A percentile compares a stretch with the other conserved stretches of the same genome.
Evolutionary conservation across 2,329 filamentous ascomycete species (phyloP).

Genomic region (Zymoseptoria crescenta): DNA sequence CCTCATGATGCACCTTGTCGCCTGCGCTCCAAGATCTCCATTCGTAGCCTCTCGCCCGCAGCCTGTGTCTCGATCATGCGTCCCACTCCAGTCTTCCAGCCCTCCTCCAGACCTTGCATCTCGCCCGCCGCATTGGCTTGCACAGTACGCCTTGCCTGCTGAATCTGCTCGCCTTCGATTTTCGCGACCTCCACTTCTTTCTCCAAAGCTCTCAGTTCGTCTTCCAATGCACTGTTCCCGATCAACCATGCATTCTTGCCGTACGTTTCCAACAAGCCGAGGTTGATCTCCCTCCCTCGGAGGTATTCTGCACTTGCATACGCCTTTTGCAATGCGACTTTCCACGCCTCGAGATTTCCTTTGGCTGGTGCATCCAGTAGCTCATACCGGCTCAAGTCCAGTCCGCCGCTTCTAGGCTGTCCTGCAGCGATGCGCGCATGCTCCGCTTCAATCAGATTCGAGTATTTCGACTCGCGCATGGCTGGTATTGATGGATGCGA

Average conservation of each 20-base stretch:
- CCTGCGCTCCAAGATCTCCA: constrained; percentile 58
- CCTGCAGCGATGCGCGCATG: constrained; percentile 58
- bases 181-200: constrained; percentile 62
- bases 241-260: constrained; percentile 91
- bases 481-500: constrained; percentile 54
- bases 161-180: constrained; percentile 64
- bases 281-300: constrained; percentile 48
- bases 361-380: constrained; percentile 53
- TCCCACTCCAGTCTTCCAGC: constrained; percentile 72
- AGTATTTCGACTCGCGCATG: constrained; percentile 49
- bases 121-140: constrained; percentile 69
- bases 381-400: constrained; percentile 80
- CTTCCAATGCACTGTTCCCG: constrained; percentile 72
- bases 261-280: constrained; percentile 67
- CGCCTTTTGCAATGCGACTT: constrained; percentile 45
- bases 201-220: constrained; percentile 61
- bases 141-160: constrained; percentile 57
- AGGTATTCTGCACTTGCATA: constrained; percentile 54
- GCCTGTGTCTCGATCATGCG: constrained; percentile 79
- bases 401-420: constrained; percentile 40
- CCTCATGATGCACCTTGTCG: constrained; percentile 32
- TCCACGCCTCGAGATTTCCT: constrained; percentile 42
- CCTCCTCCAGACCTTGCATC: constrained; percentile 63
- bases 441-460: constrained; percentile 59
- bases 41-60: constrained; percentile 64